Base-by-base conservation (phyloP, 306 rosid genomes). In the Begonia fuchsioides region DNA sequence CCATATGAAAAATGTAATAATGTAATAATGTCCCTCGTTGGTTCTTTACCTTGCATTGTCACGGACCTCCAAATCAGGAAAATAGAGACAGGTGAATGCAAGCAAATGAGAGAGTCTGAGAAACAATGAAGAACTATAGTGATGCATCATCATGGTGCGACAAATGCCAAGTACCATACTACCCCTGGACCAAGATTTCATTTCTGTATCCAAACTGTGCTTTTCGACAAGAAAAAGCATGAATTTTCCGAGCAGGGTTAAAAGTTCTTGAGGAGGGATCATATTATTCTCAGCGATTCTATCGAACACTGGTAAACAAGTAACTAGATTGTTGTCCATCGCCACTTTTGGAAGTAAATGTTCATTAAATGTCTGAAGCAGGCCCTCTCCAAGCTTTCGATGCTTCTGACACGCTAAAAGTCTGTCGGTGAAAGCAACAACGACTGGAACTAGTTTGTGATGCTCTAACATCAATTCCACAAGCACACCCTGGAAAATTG, bases 51-150 rank as follows among this genome's bases (percentile, higher is more conserved):
- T 90, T 55, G 97, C 83, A 78, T 72, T 84, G 61, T 90, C 97
- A 35, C 97, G 95, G 59, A 79, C 82, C 74, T 90, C 97, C 77
- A 90, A 53, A 73, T 90, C 97, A 60, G 95, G 97, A 68, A 74
- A 90, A 68, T 68, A 76, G 52, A 90, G 82, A 61, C 95, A 81
- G 39, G 80, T 71, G 53, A 78, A 90, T 56, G 95, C 78, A 44
- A 90, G 83, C 50, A 90, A 76, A 20, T 52, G 93, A 62, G 97
- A 84, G 43, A 84, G 67, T 59, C 76, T 73, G 44, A 74, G 82
- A 66, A 90, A 90, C 92, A 84, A 74, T 76, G 74, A 77, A 63
- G 95, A 90, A 68, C 84, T 79, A 52, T 72, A 78, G 75, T 76
- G 97, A 58, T 81, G 95, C 78, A 84, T 67, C 78, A 90, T 58